Evolutionary conservation across 176 grass and related monocot genomes (phyloP), one percentile per base, ranked within the genome.

Genomic region (Triticum urartu): DNA sequence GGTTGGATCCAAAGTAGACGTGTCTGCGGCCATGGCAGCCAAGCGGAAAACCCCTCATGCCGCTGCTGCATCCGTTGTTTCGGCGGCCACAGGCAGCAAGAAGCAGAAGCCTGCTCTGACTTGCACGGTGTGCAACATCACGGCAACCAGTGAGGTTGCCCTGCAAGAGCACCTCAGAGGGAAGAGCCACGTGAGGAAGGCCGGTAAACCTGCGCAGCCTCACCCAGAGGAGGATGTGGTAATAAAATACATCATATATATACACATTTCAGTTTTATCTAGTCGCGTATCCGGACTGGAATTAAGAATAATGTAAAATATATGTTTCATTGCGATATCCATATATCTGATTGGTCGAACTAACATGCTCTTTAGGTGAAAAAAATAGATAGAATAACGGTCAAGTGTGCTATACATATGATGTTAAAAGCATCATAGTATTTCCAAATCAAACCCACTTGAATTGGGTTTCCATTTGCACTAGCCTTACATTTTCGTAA

Each of bases 81-180:
- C 9, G 0, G 62, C 48, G 0, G 61, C 13, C 0, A 80, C 47
- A 1, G 47, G 70, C 47, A 76, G 35, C 61, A 85, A 89, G 78
- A 85, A 45, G 69, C 61, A 25, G 25, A 89, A 76, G 20, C 3
- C 11, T 0, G 38, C 0, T 47, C 43, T 77, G 52, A 81, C 25
- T 26, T 85, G 88, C 60, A 58, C 15, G 5, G 12, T 75, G 18
- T 89, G 87, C 71, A 47, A 69, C 68, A 68, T 85, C 35, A 77
- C 26, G n/a, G n/a, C 62, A 36, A 86, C 30, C 28, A 5, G 78
- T 5, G 71, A 77, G 70, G 68, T 68, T 30, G 26, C 35, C 21
- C n/a, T 81, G 71, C 25, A 81, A 11, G 83, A 63, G 1, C 88
- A 89, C n/a, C 69, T 89, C 7, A 63, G 30, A 0, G 88, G 88